Evolutionary conservation across 2,329 filamentous ascomycete species (phyloP).

Genomic region (Pyrenochaeta sp.): DNA sequence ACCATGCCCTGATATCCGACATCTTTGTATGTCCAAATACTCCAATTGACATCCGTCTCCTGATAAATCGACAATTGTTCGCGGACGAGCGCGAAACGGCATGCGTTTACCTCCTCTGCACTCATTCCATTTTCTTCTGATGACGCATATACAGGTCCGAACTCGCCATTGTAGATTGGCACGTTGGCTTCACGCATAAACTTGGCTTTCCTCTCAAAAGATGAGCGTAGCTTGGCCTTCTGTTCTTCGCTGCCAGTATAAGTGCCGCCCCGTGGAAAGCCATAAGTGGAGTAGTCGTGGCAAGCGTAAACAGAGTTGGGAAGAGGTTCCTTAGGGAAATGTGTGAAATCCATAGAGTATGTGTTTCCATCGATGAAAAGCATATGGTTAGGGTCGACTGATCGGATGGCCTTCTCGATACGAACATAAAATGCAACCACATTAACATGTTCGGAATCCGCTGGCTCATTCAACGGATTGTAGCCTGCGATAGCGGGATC

Average conservation of each 20-base stretch:
- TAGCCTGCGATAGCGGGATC: conserved; percentile 18
- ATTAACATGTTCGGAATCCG: conserved; percentile 16
- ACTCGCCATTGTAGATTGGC: conserved; percentile 24
- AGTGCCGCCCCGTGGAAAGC: conserved; percentile 51
- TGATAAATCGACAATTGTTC: conserved; percentile 19
- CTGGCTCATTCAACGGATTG: conserved; percentile 23
- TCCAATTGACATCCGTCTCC: conserved; percentile 15
- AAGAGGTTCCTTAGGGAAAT: conserved; percentile 50
- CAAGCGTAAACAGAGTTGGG: conserved; percentile 57
- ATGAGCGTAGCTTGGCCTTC: conserved; percentile 42
- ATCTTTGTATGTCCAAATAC: conserved; percentile 26
- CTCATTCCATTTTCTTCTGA: conserved; percentile 5
- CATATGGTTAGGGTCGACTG: conserved; percentile 51
- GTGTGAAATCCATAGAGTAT: conserved; percentile 60
- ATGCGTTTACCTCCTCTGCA: conserved; percentile 12
- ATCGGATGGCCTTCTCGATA: conserved; percentile 19
- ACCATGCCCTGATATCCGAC: conserved; percentile 24
- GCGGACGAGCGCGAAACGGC: conserved; percentile 10
- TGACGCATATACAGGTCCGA: conserved; percentile 19
- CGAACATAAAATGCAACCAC: conserved; percentile 19
- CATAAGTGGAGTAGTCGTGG: conserved; percentile 55
- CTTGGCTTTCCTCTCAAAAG: conserved; percentile 22
- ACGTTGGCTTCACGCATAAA: conserved; percentile 18
- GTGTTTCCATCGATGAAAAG: conserved; percentile 62
- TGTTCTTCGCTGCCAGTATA: conserved; percentile 54